Percentiles rank a stretch among this genome's conserved stretches.
Evolutionary conservation across 257 asterid genomes (phyloP).

Genomic region (Rehmannia glutinosa): DNA sequence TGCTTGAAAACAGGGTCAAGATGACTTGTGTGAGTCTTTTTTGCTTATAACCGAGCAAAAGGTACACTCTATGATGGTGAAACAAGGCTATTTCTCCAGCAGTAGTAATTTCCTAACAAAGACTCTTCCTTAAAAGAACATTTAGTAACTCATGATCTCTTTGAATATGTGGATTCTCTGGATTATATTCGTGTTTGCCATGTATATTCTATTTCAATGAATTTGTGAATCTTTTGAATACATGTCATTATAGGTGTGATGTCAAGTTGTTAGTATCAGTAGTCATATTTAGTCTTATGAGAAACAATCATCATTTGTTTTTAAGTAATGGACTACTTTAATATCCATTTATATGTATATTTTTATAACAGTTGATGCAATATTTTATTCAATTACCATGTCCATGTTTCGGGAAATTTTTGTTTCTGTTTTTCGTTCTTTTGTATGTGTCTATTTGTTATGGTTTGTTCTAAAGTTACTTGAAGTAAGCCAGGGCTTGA

Average conservation of each 20-base stretch:
- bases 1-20: constrained; percentile 79
- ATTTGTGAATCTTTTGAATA: neutral
- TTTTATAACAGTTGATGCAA: neutral
- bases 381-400: neutral
- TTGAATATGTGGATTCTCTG: neutral
- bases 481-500: neutral
- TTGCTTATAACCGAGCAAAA: constrained; percentile 90
- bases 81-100: constrained; percentile 82
- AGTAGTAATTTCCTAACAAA: constrained; percentile 45
- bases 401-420: neutral
- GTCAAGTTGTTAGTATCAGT: neutral
- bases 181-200: neutral
- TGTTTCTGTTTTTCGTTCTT: neutral
- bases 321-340: too few species aligned
- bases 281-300: constrained; percentile 1
- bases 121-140: neutral
- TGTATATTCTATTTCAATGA: neutral
- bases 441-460: neutral
- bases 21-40: constrained; percentile 92
- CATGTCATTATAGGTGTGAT: neutral
- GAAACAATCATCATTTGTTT: too few species aligned
- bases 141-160: neutral
- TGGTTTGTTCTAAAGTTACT: neutral
- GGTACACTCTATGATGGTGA: constrained; percentile 98
- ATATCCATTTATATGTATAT: too few species aligned